Base-by-base conservation (phyloP, 2,329 filamentous ascomycete genomes). In the Camillea tinctor region DNA sequence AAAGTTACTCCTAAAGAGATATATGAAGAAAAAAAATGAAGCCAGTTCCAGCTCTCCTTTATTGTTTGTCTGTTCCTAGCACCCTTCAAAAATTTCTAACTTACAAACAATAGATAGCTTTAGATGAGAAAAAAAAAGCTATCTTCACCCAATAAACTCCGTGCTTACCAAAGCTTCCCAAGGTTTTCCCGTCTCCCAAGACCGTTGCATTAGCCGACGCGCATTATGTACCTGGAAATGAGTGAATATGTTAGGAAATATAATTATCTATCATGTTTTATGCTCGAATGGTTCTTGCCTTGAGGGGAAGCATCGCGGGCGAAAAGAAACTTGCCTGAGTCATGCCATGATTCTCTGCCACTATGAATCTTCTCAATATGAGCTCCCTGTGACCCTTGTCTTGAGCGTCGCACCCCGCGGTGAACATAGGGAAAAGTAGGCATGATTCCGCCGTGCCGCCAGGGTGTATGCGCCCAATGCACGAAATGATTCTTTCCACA, bases 391-490 rank as follows among this genome's bases (percentile, higher is more conserved):
- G 84, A 2, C 74, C 75, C 36, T 78, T 69, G 54, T 87, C 82
- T 58, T 77, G 77, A 1, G 87, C 86, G 72, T 95, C 90, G 65
- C 90, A 93, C 0, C 91, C 92, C 1, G 91, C 91, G 1, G 90
- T 91, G 73, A 95, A 95, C 76, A 95, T 87, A 0, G 92, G 91
- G 65, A 95, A 93, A 48, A 95, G 73, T 19, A 91, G 77, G 68
- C 90, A 92, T 8, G 86, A 87, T 73, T 94, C 91, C 0, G 90
- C 90, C 17, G 86, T 87, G 26, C 88, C 88, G 5, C 89, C 88
- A 13, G 81, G 77, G 13, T 85, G 78, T 54, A 95, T 85, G 44
- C 82, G 83, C 21, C 79, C 79, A 62, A 94, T 77, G 30, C 86
- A 83, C 1, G 78, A 76, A 24, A 91, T 77, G 52, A 94, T 89